phyloP scores from a whole-genome alignment of 2,329 filamentous ascomycete genomes.

The Epichloe elymi region DNA sequence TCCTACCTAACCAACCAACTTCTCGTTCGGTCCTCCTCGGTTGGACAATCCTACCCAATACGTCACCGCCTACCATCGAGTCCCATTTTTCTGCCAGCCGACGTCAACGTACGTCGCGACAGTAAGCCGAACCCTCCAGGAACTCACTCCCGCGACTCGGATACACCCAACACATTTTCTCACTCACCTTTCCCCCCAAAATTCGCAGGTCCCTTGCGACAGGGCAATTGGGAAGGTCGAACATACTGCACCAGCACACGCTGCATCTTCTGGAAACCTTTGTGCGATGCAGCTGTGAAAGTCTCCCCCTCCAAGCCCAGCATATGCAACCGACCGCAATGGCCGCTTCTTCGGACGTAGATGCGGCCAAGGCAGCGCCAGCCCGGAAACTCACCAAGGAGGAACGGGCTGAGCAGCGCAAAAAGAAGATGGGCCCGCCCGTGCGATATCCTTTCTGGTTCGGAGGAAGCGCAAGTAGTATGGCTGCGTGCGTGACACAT shows the following conservation, averaged over 20 bases:
- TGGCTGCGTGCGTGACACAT: slow-evolving; percentile 85
- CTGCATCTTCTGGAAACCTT: not conserved
- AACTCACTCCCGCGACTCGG: not conserved
- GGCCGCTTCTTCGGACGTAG: slow-evolving; percentile 5
- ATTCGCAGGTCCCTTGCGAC: not conserved
- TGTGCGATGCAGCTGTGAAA: slow-evolving; percentile 3
- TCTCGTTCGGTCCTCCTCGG: too few species aligned
- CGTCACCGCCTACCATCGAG: slow-evolving; percentile 5
- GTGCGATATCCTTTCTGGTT: slow-evolving; percentile 82
- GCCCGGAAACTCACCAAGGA: slow-evolving; percentile 6
- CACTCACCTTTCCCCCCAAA: not conserved
- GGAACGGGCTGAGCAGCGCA: slow-evolving; percentile 7
- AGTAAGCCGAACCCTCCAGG: not conserved
- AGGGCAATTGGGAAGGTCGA: not conserved
- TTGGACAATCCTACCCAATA: not conserved
- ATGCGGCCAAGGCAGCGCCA: slow-evolving; percentile 2
- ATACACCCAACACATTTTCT: not conserved
- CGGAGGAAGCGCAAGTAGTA: slow-evolving; percentile 83
- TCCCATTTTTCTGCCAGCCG: slow-evolving; percentile 6
- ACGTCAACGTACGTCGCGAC: slow-evolving; percentile 1
- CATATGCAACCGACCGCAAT: slow-evolving; percentile 7
- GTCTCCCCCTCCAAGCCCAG: not conserved
- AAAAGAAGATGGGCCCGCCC: slow-evolving; percentile 26
- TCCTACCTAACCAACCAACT: too few species aligned
- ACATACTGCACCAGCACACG: not conserved